Conservation (phyloP, 441 rosid genomes). For the Daphne laureola region DNA sequence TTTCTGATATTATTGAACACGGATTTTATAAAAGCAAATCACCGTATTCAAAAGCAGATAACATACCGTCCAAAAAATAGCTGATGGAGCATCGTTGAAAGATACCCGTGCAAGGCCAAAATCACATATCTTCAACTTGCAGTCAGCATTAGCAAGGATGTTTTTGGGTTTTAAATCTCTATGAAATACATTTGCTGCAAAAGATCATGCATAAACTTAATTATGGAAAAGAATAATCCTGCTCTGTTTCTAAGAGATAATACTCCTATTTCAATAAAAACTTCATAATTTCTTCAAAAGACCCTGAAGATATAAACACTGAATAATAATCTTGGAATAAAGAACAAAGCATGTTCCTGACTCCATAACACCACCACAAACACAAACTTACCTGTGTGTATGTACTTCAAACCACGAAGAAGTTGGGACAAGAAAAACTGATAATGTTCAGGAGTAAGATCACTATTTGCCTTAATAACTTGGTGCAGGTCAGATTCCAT, state of each 20-base stretch:
- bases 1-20: not conserved
- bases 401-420: constrained; percentile 89
- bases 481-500: constrained; percentile 99
- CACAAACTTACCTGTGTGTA: constrained; percentile 62
- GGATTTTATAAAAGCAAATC: not conserved
- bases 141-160: constrained; percentile 97
- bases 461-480: constrained; percentile 90
- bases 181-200: constrained; percentile 94
- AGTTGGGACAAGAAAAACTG: constrained; percentile 97
- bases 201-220: not conserved
- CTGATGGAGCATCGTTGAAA: constrained; percentile 94
- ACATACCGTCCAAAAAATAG: constrained; percentile 96
- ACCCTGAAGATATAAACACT: constrained; percentile 8
- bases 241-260: too few species aligned
- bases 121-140: constrained; percentile 96
- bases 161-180: constrained; percentile 95
- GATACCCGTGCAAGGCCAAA: constrained; percentile 97
- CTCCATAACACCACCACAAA: not conserved
- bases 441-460: constrained; percentile 91
- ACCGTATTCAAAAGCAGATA: constrained; percentile 13
- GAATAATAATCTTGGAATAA: constrained; percentile 7
- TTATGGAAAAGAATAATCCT: too few species aligned
- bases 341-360: constrained; percentile 9
- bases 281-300: too few species aligned
- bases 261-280: too few species aligned